Evolutionary conservation across 73 alveolate species (phyloP).

Genomic region (Durusdinium trenchii): DNA sequence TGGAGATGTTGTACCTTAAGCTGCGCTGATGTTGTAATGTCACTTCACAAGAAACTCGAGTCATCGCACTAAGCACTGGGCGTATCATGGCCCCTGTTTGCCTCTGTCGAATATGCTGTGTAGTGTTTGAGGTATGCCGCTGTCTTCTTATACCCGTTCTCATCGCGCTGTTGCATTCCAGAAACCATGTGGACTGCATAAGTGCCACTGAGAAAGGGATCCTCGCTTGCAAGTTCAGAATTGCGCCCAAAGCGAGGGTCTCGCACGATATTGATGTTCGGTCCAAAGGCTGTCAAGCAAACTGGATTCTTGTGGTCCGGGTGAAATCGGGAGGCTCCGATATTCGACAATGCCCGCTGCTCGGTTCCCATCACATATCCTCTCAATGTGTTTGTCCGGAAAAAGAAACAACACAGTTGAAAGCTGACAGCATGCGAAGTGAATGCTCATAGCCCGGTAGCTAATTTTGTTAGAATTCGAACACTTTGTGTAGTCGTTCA

Average conservation of each 20-base stretch:
- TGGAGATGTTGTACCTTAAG: conserved; percentile 59
- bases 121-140: conserved; percentile 85
- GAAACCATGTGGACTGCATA: conserved; percentile 49
- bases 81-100: conserved; percentile 75
- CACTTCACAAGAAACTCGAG: background rate
- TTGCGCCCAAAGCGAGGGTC: conserved; percentile 86
- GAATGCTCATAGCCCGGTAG: no score
- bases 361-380: conserved; percentile 83
- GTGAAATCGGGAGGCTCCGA: conserved; percentile 63
- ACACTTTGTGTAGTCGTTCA: no score
- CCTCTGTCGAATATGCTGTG: conserved; percentile 69
- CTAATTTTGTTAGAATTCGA: no score
- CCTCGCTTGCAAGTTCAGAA: conserved; percentile 83
- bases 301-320: conserved; percentile 82
- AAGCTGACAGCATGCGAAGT: no score
- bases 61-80: background rate
- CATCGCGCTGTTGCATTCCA: conserved; percentile 66
- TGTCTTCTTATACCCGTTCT: conserved; percentile 57
- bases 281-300: conserved; percentile 80
- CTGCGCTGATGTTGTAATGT: background rate
- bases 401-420: no score
- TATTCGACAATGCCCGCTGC: conserved; percentile 76
- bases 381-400: no score
- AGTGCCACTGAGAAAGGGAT: conserved; percentile 64
- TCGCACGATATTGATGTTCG: conserved; percentile 83